phyloP scores from a whole-genome alignment of 1,139 yeast genomes.

The Lipomyces yarrowii region DNA sequence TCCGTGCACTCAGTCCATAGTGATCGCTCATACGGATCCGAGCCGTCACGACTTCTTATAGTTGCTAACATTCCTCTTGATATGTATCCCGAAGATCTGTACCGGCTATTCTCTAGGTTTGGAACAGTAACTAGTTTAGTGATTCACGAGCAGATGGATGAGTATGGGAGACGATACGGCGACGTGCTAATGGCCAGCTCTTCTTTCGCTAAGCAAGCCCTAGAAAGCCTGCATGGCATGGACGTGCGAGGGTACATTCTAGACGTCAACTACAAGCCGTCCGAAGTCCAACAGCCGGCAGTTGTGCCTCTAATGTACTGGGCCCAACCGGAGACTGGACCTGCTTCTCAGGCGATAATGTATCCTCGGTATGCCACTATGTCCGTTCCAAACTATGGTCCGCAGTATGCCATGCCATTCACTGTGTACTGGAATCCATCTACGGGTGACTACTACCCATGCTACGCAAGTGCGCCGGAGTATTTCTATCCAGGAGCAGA shows the following conservation, averaged over 20 bases:
- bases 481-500: not conserved
- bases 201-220: constrained; percentile 2
- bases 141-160: constrained; percentile 18
- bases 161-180: constrained; percentile 16
- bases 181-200: constrained; percentile 14
- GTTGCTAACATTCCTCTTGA: constrained; percentile 18
- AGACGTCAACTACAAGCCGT: not conserved
- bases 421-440: constrained; percentile 7
- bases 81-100: constrained; percentile 19
- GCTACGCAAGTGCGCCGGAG: not conserved
- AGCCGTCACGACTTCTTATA: constrained; percentile 9
- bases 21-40: not conserved
- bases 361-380: constrained; percentile 6
- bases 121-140: constrained; percentile 13
- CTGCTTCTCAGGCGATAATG: constrained; percentile 9
- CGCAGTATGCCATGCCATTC: constrained; percentile 1
- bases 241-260: constrained; percentile 1
- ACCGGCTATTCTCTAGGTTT: constrained; percentile 6
- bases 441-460: constrained; percentile 1
- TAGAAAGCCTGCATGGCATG: not conserved
- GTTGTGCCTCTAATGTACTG: constrained; percentile 7
- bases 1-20: constrained; percentile 1
- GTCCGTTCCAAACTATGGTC: not conserved
- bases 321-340: constrained; percentile 14
- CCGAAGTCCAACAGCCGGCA: not conserved